phyloP scores from a whole-genome alignment of 75 land plant genomes.

The Larix kaempferi region DNA sequence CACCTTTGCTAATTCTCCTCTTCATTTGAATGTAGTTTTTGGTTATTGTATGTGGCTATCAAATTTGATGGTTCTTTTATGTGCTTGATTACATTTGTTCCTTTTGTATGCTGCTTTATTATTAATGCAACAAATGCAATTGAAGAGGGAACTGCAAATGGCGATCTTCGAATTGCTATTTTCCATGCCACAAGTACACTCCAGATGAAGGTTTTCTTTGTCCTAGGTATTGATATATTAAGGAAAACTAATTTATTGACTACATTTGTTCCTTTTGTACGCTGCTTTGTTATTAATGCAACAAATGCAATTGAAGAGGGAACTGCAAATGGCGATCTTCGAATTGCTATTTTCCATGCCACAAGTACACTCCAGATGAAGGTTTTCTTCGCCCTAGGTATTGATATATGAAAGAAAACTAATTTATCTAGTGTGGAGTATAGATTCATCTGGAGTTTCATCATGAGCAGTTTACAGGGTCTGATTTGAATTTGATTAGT shows the following conservation, averaged over 20 bases:
- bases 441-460: no score
- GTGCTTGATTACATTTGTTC: background rate
- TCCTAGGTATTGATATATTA: slow-evolving; percentile 22
- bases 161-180: slow-evolving; percentile 10
- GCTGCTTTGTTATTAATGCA: no score
- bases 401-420: no score
- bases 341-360: slow-evolving; percentile 16
- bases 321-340: slow-evolving; percentile 6
- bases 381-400: slow-evolving; percentile 20
- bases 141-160: slow-evolving; percentile 15
- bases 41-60: background rate
- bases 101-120: background rate
- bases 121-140: slow-evolving; percentile 10
- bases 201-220: slow-evolving; percentile 17
- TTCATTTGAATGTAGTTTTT: background rate
- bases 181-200: slow-evolving; percentile 11
- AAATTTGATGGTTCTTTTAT: background rate
- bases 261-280: no score
- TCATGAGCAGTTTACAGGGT: no score
- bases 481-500: no score
- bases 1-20: background rate
- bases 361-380: slow-evolving; percentile 9
- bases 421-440: no score
- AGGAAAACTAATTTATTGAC: no score
- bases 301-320: slow-evolving; percentile 15